These are phyloP conservation scores for Beta vulgaris DNA, from an alignment of 148 eudicot species.

Conservation along the genomic window DNA sequence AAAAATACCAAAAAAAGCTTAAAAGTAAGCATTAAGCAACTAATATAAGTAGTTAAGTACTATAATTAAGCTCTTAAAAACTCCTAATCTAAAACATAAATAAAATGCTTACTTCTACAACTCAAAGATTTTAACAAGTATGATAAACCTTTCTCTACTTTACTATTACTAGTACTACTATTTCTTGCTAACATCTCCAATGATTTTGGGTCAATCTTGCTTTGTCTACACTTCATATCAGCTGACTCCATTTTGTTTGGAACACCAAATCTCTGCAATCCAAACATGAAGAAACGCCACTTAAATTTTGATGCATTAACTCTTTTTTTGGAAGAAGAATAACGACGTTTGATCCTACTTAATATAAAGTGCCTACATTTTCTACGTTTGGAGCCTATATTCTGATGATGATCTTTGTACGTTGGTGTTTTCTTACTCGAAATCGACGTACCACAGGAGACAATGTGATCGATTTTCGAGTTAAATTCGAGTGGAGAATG, in stretches of 20 bases:
- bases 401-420: not conserved
- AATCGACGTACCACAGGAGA: constrained; percentile 28
- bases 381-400: not conserved
- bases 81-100: constrained; percentile 20
- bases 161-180: constrained; percentile 17
- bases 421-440: not conserved
- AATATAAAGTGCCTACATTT: not conserved
- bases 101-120: constrained; percentile 16
- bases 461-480: constrained; percentile 3
- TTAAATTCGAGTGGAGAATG: not conserved
- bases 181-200: constrained; percentile 21
- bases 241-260: constrained; percentile 16
- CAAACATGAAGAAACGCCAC: constrained; percentile 24
- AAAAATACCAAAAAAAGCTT: too few species aligned
- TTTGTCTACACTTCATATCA: constrained; percentile 33
- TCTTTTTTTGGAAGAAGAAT: not conserved
- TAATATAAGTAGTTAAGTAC: not conserved
- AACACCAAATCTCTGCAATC: constrained; percentile 17
- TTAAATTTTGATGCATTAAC: constrained; percentile 15
- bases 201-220: constrained; percentile 16
- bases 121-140: constrained; percentile 26
- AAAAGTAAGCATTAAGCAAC: too few species aligned
- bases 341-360: not conserved
- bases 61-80: not conserved
- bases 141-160: constrained; percentile 18